These are phyloP conservation scores for Seiridium cupressi DNA, from an alignment of 2,329 filamentous ascomycete species.

Conservation along the genomic window DNA sequence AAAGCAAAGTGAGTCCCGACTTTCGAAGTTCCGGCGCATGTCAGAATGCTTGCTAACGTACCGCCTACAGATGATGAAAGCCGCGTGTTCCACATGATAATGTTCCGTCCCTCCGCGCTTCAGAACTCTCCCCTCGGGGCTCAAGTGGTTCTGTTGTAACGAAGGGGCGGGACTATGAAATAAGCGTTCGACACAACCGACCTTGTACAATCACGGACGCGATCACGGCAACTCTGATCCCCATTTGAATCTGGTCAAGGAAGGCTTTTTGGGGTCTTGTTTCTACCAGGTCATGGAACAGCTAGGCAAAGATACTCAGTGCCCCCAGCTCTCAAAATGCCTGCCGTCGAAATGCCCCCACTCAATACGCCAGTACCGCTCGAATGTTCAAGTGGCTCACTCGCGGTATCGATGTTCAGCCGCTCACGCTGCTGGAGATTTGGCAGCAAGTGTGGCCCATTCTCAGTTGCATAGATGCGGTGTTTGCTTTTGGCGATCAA, in stretches of 20 bases:
- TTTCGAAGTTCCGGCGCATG: no score
- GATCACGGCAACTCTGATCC: slow-evolving; percentile 95
- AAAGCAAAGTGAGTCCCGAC: slow-evolving; percentile 77
- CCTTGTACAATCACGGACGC: slow-evolving; percentile 98
- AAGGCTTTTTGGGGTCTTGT: neutral
- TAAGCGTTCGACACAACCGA: slow-evolving; percentile 96
- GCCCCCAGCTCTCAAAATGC: slow-evolving; percentile 2
- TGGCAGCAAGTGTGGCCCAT: no score
- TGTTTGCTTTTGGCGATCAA: no score
- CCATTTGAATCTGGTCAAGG: slow-evolving; percentile 9
- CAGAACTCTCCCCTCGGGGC: slow-evolving; percentile 86
- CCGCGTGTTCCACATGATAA: slow-evolving; percentile 91
- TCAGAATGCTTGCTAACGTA: neutral
- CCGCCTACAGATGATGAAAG: slow-evolving; percentile 91
- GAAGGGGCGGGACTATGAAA: slow-evolving; percentile 77
- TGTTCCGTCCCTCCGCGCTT: slow-evolving; percentile 63
- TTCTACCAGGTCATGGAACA: slow-evolving; percentile 3
- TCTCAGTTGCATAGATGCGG: no score
- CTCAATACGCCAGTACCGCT: neutral
- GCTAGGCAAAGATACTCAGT: slow-evolving; percentile 2
- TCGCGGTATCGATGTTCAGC: no score
- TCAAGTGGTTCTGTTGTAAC: slow-evolving; percentile 78
- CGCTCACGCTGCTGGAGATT: no score
- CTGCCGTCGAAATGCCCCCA: neutral
- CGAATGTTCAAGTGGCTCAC: no score